Evolutionary conservation across 768 basidiomycete species (phyloP).

Genomic region (Chalciporus sphaerocephalus): DNA sequence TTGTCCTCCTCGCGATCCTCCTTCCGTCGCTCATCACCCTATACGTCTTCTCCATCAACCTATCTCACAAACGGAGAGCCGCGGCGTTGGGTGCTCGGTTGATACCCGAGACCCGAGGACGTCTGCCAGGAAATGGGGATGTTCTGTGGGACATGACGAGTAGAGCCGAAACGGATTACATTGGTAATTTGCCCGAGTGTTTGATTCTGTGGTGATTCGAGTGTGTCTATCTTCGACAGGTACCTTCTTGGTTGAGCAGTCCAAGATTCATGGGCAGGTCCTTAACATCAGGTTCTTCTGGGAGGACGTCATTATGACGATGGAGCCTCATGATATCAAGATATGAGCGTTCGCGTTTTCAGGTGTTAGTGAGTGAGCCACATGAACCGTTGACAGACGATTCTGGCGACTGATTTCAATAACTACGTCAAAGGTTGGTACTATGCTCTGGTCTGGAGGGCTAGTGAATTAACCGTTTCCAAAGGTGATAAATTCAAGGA

Average conservation of each 20-base stretch:
- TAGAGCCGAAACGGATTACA: slow-evolving; percentile 29
- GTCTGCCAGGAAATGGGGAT: slow-evolving; percentile 35
- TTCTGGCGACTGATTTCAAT: slow-evolving; percentile 42
- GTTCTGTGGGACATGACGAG: slow-evolving; percentile 20
- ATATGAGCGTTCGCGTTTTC: slow-evolving; percentile 10
- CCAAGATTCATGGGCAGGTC: slow-evolving; percentile 22
- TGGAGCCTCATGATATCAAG: slow-evolving; percentile 47
- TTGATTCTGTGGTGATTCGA: no score
- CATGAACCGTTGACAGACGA: slow-evolving; percentile 23
- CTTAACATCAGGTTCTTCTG: slow-evolving; percentile 47
- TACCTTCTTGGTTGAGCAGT: slow-evolving; percentile 19
- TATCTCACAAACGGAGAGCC: slow-evolving; percentile 17
- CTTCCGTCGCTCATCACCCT: slow-evolving; percentile 2
- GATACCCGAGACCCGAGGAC: slow-evolving; percentile 31
- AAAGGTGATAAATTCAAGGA: slow-evolving; percentile 33
- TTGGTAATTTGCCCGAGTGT: no score
- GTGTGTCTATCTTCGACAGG: no score
- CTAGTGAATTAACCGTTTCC: background rate
- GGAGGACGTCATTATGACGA: slow-evolving; percentile 46
- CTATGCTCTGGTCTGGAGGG: background rate
- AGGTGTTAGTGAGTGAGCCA: no score
- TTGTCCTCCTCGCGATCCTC: slow-evolving; percentile 3
- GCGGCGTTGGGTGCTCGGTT: slow-evolving; percentile 23
- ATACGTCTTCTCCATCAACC: slow-evolving; percentile 1
- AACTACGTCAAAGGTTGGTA: slow-evolving; percentile 41